These are phyloP conservation scores for Phytopythium oedochilum DNA, from an alignment of 352 stramenopile species.

Conservation along the genomic window DNA sequence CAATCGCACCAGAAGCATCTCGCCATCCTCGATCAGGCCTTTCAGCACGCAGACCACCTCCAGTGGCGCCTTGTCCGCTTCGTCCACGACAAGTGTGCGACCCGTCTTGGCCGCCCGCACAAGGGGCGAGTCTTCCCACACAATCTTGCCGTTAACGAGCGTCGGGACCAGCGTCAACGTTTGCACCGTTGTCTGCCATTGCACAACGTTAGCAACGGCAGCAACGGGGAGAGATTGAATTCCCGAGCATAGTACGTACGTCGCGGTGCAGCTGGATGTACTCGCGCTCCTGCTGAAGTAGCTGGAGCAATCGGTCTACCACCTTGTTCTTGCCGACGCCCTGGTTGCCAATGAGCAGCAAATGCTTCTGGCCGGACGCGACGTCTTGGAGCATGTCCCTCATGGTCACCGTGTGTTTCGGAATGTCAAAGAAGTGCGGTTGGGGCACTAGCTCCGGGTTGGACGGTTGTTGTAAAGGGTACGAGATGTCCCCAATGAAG, in stretches of 20 bases:
- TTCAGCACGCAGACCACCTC: constrained; percentile 96
- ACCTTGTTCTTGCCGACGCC: constrained; percentile 95
- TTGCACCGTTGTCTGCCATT: constrained; percentile 88
- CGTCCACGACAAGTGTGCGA: constrained; percentile 92
- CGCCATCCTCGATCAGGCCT: constrained; percentile 94
- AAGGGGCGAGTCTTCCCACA: constrained; percentile 93
- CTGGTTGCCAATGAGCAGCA: constrained; percentile 95
- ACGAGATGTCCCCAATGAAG: constrained; percentile 60
- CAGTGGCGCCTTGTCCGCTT: constrained; percentile 95
- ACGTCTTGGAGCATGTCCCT: constrained; percentile 85
- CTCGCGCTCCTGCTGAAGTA: constrained; percentile 91
- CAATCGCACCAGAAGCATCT: constrained; percentile 83
- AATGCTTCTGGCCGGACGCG: constrained; percentile 81
- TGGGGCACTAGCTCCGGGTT: constrained; percentile 84
- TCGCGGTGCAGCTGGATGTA: constrained; percentile 97
- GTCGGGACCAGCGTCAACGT: constrained; percentile 90
- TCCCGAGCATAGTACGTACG: constrained; percentile 27
- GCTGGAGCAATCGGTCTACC: constrained; percentile 87
- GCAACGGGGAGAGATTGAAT: background rate
- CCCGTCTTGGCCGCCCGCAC: constrained; percentile 90
- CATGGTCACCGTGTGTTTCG: constrained; percentile 84
- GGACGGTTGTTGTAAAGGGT: constrained; percentile 38
- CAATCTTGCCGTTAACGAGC: constrained; percentile 84
- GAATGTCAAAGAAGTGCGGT: constrained; percentile 89
- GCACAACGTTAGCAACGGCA: background rate